Percentiles rank a stretch among this genome's conserved stretches.
phyloP scores from a whole-genome alignment of 2,329 filamentous ascomycete genomes.

The Xenoacremonium recifei region DNA sequence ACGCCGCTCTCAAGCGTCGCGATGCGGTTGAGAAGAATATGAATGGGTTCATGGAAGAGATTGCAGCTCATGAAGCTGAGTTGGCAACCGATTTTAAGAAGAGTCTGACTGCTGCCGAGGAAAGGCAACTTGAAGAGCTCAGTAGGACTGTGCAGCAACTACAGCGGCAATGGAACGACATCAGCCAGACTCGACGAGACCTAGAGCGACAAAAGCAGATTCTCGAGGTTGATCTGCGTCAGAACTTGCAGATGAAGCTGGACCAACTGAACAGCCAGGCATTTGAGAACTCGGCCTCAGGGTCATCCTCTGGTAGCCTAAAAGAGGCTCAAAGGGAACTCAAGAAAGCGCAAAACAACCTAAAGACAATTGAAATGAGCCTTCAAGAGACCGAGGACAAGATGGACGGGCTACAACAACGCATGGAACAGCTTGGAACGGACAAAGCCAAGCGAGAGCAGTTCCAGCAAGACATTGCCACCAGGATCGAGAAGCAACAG shows the following conservation, averaged over 20 bases:
- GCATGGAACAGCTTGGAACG: constrained; percentile 55
- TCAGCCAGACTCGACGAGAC: constrained; percentile 71
- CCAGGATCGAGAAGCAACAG: constrained; percentile 79
- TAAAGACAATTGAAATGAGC: constrained; percentile 65
- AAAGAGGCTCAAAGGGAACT: constrained; percentile 80
- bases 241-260: constrained; percentile 82
- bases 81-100: constrained; percentile 89
- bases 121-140: constrained; percentile 72
- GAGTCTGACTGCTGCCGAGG: constrained; percentile 77
- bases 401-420: constrained; percentile 53
- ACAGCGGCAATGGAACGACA: constrained; percentile 71
- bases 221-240: constrained; percentile 83
- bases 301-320: constrained; percentile 62
- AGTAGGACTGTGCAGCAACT: constrained; percentile 69
- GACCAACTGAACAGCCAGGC: constrained; percentile 81
- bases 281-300: constrained; percentile 61
- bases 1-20: constrained; percentile 61
- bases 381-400: constrained; percentile 73
- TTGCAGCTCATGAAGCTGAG: constrained; percentile 77
- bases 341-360: constrained; percentile 68
- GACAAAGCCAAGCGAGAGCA: constrained; percentile 64
- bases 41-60: constrained; percentile 71
- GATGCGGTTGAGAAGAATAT: constrained; percentile 74
- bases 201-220: constrained; percentile 79
- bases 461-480: constrained; percentile 71